Evolutionary conservation across 164 flowering plant species (phyloP).

Genomic region (Magnolia kwangsiensis): DNA sequence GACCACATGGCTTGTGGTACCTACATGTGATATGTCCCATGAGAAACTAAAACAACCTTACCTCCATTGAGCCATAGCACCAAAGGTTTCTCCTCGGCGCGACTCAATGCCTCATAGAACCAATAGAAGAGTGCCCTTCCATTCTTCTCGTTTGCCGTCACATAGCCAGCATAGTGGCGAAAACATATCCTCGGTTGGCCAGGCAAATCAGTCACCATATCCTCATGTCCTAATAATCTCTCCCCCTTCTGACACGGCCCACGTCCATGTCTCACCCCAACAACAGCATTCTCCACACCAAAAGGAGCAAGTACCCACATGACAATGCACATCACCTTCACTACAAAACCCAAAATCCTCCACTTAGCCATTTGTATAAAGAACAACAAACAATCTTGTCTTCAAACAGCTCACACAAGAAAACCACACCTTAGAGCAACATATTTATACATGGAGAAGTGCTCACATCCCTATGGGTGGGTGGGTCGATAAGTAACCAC

Average conservation of each 20-base stretch:
- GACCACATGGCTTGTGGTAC: too few species aligned
- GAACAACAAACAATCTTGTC: background rate
- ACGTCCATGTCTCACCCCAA: slow-evolving; percentile 21
- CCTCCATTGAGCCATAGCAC: slow-evolving; percentile 36
- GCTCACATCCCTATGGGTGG: background rate
- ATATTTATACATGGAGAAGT: background rate
- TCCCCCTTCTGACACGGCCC: background rate
- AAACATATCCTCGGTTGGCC: slow-evolving; percentile 27
- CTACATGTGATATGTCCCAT: too few species aligned
- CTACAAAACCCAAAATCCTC: slow-evolving; percentile 10
- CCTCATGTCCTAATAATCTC: slow-evolving; percentile 8
- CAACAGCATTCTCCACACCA: slow-evolving; percentile 22
- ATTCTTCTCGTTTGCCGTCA: slow-evolving; percentile 24
- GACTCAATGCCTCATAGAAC: slow-evolving; percentile 27
- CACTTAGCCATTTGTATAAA: background rate
- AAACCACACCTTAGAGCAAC: slow-evolving; percentile 7
- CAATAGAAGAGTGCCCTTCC: slow-evolving; percentile 36
- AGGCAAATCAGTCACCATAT: slow-evolving; percentile 26
- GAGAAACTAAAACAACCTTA: background rate
- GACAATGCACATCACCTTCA: slow-evolving; percentile 12
- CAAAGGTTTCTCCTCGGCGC: slow-evolving; percentile 20
- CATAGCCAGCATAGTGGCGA: slow-evolving; percentile 28
- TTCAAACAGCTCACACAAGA: background rate
- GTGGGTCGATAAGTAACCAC: too few species aligned
- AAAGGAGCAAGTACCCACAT: slow-evolving; percentile 19